Evolutionary conservation across 2,329 filamentous ascomycete genomes (phyloP), one percentile per base, ranked within the genome.

Genomic region (Alternaria postmessia): DNA sequence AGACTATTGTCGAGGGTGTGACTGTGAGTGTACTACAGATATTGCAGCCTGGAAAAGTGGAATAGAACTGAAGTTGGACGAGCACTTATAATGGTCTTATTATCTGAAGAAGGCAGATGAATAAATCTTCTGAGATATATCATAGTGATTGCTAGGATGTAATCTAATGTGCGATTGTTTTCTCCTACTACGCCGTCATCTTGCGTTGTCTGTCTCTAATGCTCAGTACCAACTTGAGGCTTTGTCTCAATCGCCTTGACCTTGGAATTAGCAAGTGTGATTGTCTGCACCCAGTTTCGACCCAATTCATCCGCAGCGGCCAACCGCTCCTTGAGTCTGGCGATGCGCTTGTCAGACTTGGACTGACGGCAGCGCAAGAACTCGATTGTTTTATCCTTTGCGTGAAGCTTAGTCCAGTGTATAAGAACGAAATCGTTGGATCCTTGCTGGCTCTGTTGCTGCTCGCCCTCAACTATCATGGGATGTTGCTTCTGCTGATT

Each of bases 11-110:
- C 32, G 46, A 49, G 46, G 30, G 32, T 38, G 46, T 36, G 32
- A 26, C 46, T 38, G 46, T 49, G 46, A 49, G 46, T 22, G 46
- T 49, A 24, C 46, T 49, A 49, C 46, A 14, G 20, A 4, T n/a
- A 18, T 26, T 49, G 46, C 46, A 49, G 46, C 20, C 34, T 49
- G 32, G 30, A 14, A 22, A n/a, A 34, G 46, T 30, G 20, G 8
- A 20, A n/a, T 24, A 22, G 12, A 36, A 12, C 6, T 26, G 30
- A 24, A n/a, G 7, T 14, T 18, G 12, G 20, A 34, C 20, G 20
- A 36, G 14, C 12, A n/a, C n/a, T 24, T 28, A 44, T 12, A 14
- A 28, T 3, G 6, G 6, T 8, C 11, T 24, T 11, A 2, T 24
- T 24, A 4, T 24, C 14, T 24, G 20, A 42, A 12, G 3, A 14